Conservation (phyloP, 2,329 filamentous ascomycete species). For the Talaromyces amestolkiae region DNA sequence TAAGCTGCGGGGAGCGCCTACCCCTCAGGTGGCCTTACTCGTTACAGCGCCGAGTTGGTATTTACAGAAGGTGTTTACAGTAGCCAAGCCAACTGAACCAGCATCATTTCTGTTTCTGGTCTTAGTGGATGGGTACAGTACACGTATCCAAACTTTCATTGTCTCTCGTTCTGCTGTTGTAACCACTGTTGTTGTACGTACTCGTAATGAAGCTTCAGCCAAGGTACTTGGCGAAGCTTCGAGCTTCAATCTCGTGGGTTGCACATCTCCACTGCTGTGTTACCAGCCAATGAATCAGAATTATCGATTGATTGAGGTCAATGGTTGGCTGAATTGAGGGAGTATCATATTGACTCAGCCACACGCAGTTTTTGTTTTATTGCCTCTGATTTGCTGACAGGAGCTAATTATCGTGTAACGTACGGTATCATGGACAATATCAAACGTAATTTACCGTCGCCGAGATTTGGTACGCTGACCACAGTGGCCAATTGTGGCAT, state of each 20-base stretch:
- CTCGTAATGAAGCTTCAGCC: not conserved
- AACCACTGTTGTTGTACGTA: not conserved
- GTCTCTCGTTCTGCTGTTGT: not conserved
- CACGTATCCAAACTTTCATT: not conserved
- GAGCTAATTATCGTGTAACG: not conserved
- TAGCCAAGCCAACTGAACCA: not conserved
- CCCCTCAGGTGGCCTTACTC: not conserved
- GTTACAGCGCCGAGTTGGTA: not conserved
- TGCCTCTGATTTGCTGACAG: not conserved
- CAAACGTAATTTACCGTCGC: not conserved
- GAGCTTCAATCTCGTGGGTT: conserved; percentile 1
- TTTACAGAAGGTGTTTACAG: not conserved
- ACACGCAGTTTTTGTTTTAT: not conserved
- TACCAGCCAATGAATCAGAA: not conserved
- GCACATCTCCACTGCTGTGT: not conserved
- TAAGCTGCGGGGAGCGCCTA: conserved; percentile 10
- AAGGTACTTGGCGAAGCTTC: conserved; percentile 7
- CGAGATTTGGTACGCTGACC: not conserved
- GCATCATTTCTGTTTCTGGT: not conserved
- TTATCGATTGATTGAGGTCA: not conserved
- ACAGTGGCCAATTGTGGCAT: not conserved
- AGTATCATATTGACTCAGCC: not conserved
- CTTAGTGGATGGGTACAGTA: not conserved
- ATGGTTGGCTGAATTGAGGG: not conserved
- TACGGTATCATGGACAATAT: not conserved